These are phyloP conservation scores for Populus ilicifolia DNA, from an alignment of 345 rosid genomes.

Conservation along the genomic window DNA sequence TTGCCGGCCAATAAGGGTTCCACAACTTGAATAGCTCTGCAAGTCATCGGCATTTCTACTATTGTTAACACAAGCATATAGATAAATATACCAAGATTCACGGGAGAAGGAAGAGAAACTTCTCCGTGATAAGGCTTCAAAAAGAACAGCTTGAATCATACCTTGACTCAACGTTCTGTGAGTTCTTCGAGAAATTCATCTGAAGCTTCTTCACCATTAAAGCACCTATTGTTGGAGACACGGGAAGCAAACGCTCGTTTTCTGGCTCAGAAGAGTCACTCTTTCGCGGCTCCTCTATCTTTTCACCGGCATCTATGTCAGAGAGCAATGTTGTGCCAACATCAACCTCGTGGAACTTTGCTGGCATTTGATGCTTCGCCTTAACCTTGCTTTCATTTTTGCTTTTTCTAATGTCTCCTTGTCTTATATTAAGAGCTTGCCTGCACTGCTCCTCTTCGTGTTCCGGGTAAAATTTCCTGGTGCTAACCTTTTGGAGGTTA, in stretches of 20 bases:
- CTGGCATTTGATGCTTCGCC: slow-evolving; percentile 58
- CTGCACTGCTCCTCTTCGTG: slow-evolving; percentile 75
- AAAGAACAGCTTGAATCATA: slow-evolving; percentile 12
- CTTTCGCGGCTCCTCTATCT: slow-evolving; percentile 53
- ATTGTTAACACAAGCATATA: not conserved
- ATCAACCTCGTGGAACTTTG: slow-evolving; percentile 49
- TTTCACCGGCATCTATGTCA: slow-evolving; percentile 41
- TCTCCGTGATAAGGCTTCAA: not conserved
- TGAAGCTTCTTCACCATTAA: slow-evolving; percentile 48
- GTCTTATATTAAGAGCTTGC: slow-evolving; percentile 71
- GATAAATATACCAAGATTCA: not conserved
- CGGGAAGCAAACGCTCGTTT: slow-evolving; percentile 43
- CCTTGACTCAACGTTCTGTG: slow-evolving; percentile 63
- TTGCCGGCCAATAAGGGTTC: slow-evolving; percentile 40
- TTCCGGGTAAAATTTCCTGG: slow-evolving; percentile 53
- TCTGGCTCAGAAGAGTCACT: slow-evolving; percentile 73
- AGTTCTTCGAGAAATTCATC: slow-evolving; percentile 46
- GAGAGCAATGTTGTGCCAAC: slow-evolving; percentile 44
- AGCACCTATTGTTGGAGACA: slow-evolving; percentile 34
- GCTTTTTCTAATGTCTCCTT: slow-evolving; percentile 67
- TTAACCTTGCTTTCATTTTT: slow-evolving; percentile 59
- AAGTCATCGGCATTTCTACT: not conserved
- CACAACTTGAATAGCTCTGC: slow-evolving; percentile 45
- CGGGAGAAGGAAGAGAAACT: not conserved
- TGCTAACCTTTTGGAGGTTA: slow-evolving; percentile 50